Evolutionary conservation across 2,329 filamentous ascomycete genomes (phyloP).

Genomic region (Botrytis aclada): DNA sequence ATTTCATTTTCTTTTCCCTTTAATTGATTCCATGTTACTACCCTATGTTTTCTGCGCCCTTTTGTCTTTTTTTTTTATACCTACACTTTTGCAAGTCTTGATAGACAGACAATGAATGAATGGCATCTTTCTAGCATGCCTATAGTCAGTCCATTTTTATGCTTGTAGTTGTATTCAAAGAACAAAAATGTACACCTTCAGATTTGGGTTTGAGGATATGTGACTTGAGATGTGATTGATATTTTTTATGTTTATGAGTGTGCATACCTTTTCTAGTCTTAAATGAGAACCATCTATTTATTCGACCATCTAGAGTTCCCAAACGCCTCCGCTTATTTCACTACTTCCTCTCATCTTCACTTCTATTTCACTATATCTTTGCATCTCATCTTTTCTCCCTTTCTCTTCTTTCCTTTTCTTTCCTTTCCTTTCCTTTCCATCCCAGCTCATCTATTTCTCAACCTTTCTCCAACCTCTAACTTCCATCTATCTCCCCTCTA

Average conservation of each 20-base stretch:
- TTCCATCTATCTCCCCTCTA: slow-evolving; percentile 56
- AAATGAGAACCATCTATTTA: background rate
- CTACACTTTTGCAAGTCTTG: slow-evolving; percentile 1
- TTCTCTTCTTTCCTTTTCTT: too few relatives aligned
- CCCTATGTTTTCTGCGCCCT: slow-evolving; percentile 12
- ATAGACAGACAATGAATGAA: background rate
- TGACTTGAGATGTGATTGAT: background rate
- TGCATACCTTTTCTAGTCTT: background rate
- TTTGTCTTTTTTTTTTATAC: slow-evolving; percentile 9
- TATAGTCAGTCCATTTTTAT: background rate
- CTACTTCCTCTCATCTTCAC: background rate
- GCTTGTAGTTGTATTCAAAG: background rate
- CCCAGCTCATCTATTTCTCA: slow-evolving; percentile 24
- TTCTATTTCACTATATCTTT: background rate
- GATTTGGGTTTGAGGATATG: background rate
- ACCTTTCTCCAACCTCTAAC: background rate
- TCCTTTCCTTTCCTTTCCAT: slow-evolving; percentile 10
- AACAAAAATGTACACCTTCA: slow-evolving; percentile 6
- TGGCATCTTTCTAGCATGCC: background rate
- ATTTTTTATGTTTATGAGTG: background rate
- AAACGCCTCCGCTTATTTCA: background rate
- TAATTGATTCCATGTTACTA: background rate
- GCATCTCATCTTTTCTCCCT: background rate
- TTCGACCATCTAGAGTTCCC: background rate
- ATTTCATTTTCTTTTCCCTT: background rate